phyloP scores from a whole-genome alignment of 2,329 filamentous ascomycete genomes.

The Sporothrix humicola region DNA sequence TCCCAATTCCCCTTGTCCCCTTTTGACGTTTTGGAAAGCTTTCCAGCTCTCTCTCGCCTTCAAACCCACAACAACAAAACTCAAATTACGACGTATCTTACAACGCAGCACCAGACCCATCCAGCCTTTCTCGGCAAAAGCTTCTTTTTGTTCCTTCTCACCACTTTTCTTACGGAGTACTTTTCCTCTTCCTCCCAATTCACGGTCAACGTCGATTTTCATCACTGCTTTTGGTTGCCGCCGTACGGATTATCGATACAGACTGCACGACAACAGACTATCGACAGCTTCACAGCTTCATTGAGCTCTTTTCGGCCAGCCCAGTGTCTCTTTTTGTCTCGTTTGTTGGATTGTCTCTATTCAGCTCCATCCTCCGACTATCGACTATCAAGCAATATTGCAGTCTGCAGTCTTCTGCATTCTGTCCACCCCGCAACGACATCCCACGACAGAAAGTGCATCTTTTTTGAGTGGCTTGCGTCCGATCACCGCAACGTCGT shows the following conservation, averaged over 20 bases:
- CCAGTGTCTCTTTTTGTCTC: neutral
- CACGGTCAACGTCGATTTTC: neutral
- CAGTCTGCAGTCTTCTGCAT: no score
- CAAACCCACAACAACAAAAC: neutral
- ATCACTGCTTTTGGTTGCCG: neutral
- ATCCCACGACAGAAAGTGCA: slow-evolving; percentile 15
- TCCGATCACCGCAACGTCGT: neutral
- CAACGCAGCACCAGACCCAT: slow-evolving; percentile 20
- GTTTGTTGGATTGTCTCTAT: neutral
- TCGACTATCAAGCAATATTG: slow-evolving; percentile 8
- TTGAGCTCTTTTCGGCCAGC: neutral
- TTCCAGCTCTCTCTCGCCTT: neutral
- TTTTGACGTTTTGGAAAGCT: no score
- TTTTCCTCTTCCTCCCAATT: neutral
- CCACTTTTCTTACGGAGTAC: slow-evolving; percentile 3
- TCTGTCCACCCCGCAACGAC: neutral
- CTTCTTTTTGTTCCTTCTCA: neutral
- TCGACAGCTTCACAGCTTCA: slow-evolving; percentile 18
- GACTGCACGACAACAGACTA: neutral
- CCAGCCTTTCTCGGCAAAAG: slow-evolving; percentile 24
- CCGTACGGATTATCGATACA: neutral
- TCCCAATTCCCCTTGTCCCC: neutral
- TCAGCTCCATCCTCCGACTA: slow-evolving; percentile 14
- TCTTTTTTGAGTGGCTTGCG: neutral
- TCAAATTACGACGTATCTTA: no score